phyloP scores from a whole-genome alignment of 768 basidiomycete genomes.

The Boletus pseudopeckii region DNA sequence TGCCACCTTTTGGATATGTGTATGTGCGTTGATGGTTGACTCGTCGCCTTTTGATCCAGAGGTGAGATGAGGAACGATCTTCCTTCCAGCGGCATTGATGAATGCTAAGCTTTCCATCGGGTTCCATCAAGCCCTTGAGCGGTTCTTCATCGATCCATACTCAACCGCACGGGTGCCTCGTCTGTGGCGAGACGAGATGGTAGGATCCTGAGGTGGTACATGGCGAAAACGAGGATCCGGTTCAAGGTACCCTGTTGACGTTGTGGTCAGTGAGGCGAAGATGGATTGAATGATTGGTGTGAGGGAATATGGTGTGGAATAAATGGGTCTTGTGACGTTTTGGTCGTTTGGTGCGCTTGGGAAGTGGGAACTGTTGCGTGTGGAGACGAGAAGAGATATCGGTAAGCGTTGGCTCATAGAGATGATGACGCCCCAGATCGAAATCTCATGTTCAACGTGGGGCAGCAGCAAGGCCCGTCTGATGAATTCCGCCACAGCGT shows the following conservation, averaged over 20 bases:
- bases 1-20: slow-evolving; percentile 21
- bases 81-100: slow-evolving; percentile 14
- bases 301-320: no score
- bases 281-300: background rate
- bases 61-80: slow-evolving; percentile 2
- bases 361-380: background rate
- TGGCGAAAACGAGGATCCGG: no score
- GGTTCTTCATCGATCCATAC: slow-evolving; percentile 14
- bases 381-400: background rate
- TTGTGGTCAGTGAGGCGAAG: background rate
- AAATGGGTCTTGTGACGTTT: background rate
- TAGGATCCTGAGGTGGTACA: background rate
- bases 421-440: background rate
- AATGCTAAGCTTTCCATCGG: background rate
- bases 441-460: background rate
- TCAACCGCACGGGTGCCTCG: slow-evolving; percentile 1
- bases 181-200: background rate
- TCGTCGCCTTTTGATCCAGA: slow-evolving; percentile 17
- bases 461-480: no score
- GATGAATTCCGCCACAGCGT: background rate
- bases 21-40: slow-evolving; percentile 9
- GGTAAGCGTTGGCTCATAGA: background rate
- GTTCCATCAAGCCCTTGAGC: background rate
- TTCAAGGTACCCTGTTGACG: background rate
- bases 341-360: background rate